Conservation (phyloP, 2,329 filamentous ascomycete genomes). For the Fusarium nisikadoi region DNA sequence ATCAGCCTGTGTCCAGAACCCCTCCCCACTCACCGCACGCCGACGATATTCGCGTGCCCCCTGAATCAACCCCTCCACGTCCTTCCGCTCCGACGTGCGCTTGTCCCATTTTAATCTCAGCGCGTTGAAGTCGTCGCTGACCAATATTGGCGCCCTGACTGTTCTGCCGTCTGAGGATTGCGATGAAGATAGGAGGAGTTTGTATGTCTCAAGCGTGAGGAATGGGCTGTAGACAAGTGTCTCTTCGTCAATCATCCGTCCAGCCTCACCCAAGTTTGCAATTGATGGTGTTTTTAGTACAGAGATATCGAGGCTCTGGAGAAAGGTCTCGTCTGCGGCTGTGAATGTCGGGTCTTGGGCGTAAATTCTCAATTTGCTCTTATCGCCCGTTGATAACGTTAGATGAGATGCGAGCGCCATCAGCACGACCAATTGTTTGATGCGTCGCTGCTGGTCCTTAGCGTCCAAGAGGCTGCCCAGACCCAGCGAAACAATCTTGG, state of each 20-base stretch:
- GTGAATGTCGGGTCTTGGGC: slow-evolving; percentile 42
- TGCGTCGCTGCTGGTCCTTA: slow-evolving; percentile 38
- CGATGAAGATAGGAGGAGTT: slow-evolving; percentile 14
- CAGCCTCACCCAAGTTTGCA: slow-evolving; percentile 35
- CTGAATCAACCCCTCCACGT: slow-evolving; percentile 38
- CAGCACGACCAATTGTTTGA: slow-evolving; percentile 41
- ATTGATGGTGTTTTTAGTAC: slow-evolving; percentile 34
- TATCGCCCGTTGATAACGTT: background rate
- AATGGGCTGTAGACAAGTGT: slow-evolving; percentile 42
- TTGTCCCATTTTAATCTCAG: slow-evolving; percentile 42
- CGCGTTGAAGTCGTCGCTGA: slow-evolving; percentile 43
- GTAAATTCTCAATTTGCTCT: slow-evolving; percentile 9
- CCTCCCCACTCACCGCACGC: slow-evolving; percentile 34
- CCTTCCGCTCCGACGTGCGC: slow-evolving; percentile 31
- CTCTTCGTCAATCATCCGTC: slow-evolving; percentile 32
- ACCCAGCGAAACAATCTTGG: slow-evolving; percentile 33
- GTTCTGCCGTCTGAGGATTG: background rate
- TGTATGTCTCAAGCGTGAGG: slow-evolving; percentile 41
- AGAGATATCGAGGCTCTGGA: slow-evolving; percentile 25
- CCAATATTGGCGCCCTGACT: slow-evolving; percentile 23
- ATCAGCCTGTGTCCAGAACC: slow-evolving; percentile 36
- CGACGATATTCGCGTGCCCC: slow-evolving; percentile 32
- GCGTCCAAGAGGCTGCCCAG: slow-evolving; percentile 34
- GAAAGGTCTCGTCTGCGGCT: slow-evolving; percentile 32
- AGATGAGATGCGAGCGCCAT: slow-evolving; percentile 34